Conservation (phyloP, 179 eudicot species). For the Monotropa hypopitys region DNA sequence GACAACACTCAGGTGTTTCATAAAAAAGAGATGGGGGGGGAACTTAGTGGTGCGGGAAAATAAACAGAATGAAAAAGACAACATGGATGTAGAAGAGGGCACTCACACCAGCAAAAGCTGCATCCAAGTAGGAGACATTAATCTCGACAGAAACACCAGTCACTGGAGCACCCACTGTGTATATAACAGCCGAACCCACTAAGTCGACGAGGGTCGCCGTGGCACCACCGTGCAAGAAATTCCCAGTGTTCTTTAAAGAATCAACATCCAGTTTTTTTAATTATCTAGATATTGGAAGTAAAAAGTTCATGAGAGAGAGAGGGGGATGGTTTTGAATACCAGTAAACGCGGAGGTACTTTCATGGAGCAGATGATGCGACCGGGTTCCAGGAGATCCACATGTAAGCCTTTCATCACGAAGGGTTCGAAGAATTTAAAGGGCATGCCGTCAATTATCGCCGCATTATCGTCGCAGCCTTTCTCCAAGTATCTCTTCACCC, state of each 20-base stretch:
- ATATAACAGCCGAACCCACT: constrained; percentile 59
- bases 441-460: constrained; percentile 38
- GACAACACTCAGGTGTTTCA: not conserved
- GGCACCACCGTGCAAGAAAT: constrained; percentile 18
- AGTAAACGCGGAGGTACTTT: constrained; percentile 65
- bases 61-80: not conserved
- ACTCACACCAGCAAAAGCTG: constrained; percentile 49
- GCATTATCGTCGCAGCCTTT: constrained; percentile 25
- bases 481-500: constrained; percentile 50
- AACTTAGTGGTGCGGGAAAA: not conserved
- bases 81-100: not conserved
- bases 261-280: not conserved
- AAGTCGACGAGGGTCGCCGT: constrained; percentile 23
- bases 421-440: constrained; percentile 50
- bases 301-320: not conserved
- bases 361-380: constrained; percentile 64
- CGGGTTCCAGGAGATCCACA: constrained; percentile 40
- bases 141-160: constrained; percentile 79
- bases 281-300: not conserved
- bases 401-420: constrained; percentile 48
- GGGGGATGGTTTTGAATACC: constrained; percentile 20
- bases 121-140: constrained; percentile 73
- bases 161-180: constrained; percentile 29
- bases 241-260: constrained; percentile 11
- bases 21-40: not conserved